phyloP scores from a whole-genome alignment of 805 yeast species.

The Metschnikowia rubicola region DNA sequence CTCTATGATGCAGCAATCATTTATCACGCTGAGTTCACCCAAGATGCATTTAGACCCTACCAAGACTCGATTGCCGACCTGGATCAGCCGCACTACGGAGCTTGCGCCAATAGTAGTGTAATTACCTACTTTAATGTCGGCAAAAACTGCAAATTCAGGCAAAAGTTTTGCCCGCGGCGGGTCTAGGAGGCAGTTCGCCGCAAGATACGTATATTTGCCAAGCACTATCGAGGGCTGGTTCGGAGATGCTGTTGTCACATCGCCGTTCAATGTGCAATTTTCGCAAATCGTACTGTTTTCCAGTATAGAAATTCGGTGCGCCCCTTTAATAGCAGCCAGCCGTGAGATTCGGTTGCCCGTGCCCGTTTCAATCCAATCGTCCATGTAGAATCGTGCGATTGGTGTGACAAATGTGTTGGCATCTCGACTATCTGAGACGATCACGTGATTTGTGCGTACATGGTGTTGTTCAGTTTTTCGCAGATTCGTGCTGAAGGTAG shows the following conservation, averaged over 20 bases:
- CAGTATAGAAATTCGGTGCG: conserved; percentile 41
- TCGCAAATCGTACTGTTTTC: conserved; percentile 46
- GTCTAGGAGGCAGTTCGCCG: conserved; percentile 22
- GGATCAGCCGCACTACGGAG: conserved; percentile 31
- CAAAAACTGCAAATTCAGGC: neutral
- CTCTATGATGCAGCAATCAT: conserved; percentile 51
- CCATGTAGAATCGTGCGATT: neutral
- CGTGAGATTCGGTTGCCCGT: conserved; percentile 50
- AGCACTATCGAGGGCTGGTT: conserved; percentile 31
- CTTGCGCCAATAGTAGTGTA: conserved; percentile 41
- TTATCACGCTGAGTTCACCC: conserved; percentile 35
- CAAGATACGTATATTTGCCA: conserved; percentile 47
- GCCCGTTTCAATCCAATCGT: conserved; percentile 45
- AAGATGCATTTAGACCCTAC: conserved; percentile 42
- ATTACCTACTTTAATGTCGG: conserved; percentile 40
- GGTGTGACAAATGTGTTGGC: no score
- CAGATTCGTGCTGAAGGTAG: no score
- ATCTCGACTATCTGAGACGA: no score
- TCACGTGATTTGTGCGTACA: no score
- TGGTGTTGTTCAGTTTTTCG: no score
- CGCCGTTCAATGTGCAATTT: conserved; percentile 33
- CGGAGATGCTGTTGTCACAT: conserved; percentile 21
- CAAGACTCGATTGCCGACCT: conserved; percentile 48
- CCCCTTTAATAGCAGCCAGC: conserved; percentile 40
- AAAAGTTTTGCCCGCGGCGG: conserved; percentile 24